phyloP scores from a whole-genome alignment of 2,329 filamentous ascomycete species.

The Elsinoe batatas region DNA sequence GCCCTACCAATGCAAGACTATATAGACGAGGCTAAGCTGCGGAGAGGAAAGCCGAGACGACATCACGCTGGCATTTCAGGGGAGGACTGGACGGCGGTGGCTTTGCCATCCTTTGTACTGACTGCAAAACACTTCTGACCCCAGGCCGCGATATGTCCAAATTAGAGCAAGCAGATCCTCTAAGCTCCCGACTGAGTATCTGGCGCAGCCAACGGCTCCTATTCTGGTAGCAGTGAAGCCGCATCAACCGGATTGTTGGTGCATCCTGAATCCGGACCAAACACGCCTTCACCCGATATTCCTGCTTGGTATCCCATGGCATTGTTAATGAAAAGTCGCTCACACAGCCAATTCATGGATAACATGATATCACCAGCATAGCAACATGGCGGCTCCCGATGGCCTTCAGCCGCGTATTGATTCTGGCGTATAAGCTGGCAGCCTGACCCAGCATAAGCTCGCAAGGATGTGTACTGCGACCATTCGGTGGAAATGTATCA shows the following conservation, averaged over 20 bases:
- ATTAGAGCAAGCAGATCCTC: neutral
- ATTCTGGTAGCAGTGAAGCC: neutral
- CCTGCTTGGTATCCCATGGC: too few relatives aligned
- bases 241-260: neutral
- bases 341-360: neutral
- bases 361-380: neutral
- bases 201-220: neutral
- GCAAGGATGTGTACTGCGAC: too few relatives aligned
- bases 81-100: neutral
- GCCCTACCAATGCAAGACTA: too few relatives aligned
- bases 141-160: neutral
- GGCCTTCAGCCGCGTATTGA: slow-evolving; percentile 3
- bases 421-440: neutral
- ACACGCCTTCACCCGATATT: neutral
- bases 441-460: neutral
- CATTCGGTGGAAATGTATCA: too few relatives aligned
- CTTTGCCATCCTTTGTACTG: neutral
- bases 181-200: neutral
- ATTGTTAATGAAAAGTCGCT: neutral
- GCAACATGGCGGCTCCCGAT: neutral
- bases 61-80: neutral
- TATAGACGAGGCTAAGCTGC: too few relatives aligned
- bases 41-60: too few relatives aligned
- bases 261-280: neutral
- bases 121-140: neutral